Percentiles rank a stretch among this genome's conserved stretches.
Evolutionary conservation across 2,329 filamentous ascomycete genomes (phyloP).

Genomic region (Arachnomyces sp.): DNA sequence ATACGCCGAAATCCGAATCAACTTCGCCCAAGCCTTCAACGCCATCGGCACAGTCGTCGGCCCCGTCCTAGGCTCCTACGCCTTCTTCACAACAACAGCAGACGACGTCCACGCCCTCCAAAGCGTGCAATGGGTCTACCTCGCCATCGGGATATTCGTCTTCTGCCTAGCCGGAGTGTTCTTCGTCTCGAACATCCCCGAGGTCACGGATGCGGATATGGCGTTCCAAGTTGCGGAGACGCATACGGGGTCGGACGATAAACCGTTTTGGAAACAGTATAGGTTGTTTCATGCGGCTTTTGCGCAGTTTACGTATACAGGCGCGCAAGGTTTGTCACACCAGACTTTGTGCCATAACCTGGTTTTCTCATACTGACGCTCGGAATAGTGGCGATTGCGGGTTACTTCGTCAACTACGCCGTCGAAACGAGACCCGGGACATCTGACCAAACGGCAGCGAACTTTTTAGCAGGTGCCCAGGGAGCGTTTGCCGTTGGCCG

Average conservation of each 20-base stretch:
- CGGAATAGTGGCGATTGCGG: slow-evolving; percentile 36
- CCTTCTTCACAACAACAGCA: slow-evolving; percentile 60
- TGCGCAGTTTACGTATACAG: slow-evolving; percentile 74
- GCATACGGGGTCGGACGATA: slow-evolving; percentile 46
- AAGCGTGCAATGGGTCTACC: slow-evolving; percentile 70
- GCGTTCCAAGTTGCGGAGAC: slow-evolving; percentile 50
- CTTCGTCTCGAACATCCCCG: slow-evolving; percentile 58
- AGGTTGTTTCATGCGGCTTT: slow-evolving; percentile 66
- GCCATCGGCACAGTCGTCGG: slow-evolving; percentile 67
- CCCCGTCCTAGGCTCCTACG: slow-evolving; percentile 62
- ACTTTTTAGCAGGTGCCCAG: slow-evolving; percentile 66
- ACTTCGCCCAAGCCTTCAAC: slow-evolving; percentile 69
- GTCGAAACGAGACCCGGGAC: slow-evolving; percentile 51
- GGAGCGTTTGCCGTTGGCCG: slow-evolving; percentile 64
- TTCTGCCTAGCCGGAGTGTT: slow-evolving; percentile 58
- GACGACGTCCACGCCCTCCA: slow-evolving; percentile 50
- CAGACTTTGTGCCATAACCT: slow-evolving; percentile 22
- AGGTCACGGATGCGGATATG: slow-evolving; percentile 66
- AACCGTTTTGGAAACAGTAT: slow-evolving; percentile 62
- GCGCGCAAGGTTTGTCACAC: slow-evolving; percentile 52
- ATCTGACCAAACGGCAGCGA: slow-evolving; percentile 49
- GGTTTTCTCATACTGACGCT: slow-evolving; percentile 6
- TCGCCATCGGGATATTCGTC: slow-evolving; percentile 69
- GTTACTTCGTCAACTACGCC: slow-evolving; percentile 68
- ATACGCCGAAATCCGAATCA: slow-evolving; percentile 68